These are phyloP conservation scores for Solanum etuberosum DNA, from an alignment of 257 asterid species.

Conservation along the genomic window DNA sequence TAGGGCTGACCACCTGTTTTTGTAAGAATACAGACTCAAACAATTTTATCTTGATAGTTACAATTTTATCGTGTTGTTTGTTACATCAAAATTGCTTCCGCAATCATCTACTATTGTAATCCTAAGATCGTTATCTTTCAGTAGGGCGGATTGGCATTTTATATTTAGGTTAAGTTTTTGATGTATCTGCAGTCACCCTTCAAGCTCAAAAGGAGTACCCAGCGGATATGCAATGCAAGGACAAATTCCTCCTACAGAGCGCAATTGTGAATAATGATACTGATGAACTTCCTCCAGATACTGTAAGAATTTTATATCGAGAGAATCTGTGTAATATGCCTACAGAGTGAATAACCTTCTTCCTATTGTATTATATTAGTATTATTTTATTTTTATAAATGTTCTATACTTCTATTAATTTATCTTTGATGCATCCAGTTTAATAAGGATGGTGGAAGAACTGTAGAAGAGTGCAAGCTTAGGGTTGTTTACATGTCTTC, in stretches of 20 bases:
- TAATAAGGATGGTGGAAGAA: constrained; percentile 45
- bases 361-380: neutral
- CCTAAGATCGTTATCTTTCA: neutral
- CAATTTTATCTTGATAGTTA: neutral
- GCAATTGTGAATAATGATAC: constrained; percentile 36
- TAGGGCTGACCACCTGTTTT: neutral
- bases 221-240: constrained; percentile 71
- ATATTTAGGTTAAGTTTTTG: neutral
- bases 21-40: neutral
- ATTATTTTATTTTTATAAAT: neutral
- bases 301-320: constrained; percentile 28
- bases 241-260: constrained; percentile 72
- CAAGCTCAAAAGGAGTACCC: constrained; percentile 79
- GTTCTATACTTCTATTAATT: neutral
- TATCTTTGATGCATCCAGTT: constrained; percentile 32
- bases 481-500: constrained; percentile 51
- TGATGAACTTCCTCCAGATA: constrained; percentile 55
- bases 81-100: neutral
- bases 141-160: neutral
- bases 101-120: neutral
- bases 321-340: neutral
- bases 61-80: neutral
- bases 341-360: neutral
- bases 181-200: constrained; percentile 48
- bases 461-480: constrained; percentile 60